Evolutionary conservation across 495 filamentous ascomycete genomes (phyloP), one percentile per base, ranked within the genome.

Genomic region (Hypoxylon lienhwacheense): DNA sequence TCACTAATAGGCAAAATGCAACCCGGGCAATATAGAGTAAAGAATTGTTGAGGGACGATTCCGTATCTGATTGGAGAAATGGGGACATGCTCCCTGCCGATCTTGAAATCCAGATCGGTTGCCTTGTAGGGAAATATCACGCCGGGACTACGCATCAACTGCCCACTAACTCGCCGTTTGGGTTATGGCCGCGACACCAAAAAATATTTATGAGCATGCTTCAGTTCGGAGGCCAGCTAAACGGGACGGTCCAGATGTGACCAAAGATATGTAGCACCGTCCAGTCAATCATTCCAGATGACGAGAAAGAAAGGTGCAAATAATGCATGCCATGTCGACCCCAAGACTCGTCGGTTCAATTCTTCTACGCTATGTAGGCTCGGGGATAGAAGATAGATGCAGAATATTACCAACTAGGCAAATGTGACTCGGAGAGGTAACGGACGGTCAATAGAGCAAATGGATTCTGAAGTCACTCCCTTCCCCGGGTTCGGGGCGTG

Each of bases 1-100:
- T 55, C 51, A 43, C 33, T 55, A 61, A 55, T 55, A 61, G 57
- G 57, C 57, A 61, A 55, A 55, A 61, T 55, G 51, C 51, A 51
- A 55, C 57, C 51, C 25, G 8, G 46, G 41, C 35, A 61, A 61
- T 61, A 61, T 55, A 26, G 51, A 41, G 55, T 61, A 55, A 51
- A 50, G 51, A n/a, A 61, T 29, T 51, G 45, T 51, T 43, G 46
- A 45, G 46, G 32, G 3, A 42, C 25, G 16, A 34, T 31, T n/a
- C 40, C 45, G 40, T 16, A 39, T 55, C 14, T 61, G 50, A 55
- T 61, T 55, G 57, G 57, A 17, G 43, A n/a, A 17, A n/a, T 39
- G 44, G 31, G 22, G 14, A 41, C 19, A 15, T 51, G 34, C 51
- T 47, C 50, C 49, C 34, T 47, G 46, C 31, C 41, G 12, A 32